Conservation (phyloP, 2,329 filamentous ascomycete genomes). For the Cladosporium sp. region DNA sequence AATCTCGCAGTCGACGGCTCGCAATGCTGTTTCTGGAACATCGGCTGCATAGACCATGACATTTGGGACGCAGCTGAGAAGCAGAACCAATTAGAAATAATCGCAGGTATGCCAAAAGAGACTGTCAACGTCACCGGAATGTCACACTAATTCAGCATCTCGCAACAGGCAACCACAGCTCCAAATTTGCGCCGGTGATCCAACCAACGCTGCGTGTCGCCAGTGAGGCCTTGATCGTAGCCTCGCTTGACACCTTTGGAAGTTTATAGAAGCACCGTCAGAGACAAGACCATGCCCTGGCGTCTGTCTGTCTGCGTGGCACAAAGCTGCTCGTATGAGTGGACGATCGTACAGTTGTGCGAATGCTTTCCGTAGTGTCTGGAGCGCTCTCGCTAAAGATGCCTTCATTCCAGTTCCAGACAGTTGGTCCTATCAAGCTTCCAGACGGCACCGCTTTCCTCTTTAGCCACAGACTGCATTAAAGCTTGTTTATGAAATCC, state of each 20-base stretch:
- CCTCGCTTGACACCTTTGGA: conserved; percentile 14
- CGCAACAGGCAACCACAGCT: conserved; percentile 47
- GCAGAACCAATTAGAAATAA: conserved; percentile 23
- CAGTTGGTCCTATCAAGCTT: no score
- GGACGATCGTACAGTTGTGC: no score
- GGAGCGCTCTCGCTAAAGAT: no score
- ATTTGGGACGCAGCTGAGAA: background rate
- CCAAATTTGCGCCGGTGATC: conserved; percentile 54
- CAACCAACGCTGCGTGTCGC: conserved; percentile 50
- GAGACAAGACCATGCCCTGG: no score
- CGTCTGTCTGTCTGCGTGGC: no score
- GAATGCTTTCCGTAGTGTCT: no score
- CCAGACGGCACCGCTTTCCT: no score
- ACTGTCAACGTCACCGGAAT: conserved; percentile 26
- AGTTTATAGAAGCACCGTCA: background rate
- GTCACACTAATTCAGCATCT: background rate
- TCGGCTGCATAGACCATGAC: conserved; percentile 46
- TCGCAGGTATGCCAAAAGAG: conserved; percentile 39
- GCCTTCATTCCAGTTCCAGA: no score
- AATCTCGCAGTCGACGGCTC: conserved; percentile 43
- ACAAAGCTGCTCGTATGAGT: no score
- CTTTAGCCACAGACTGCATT: no score
- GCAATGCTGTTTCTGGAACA: conserved; percentile 52
- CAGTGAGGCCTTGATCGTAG: conserved; percentile 27
- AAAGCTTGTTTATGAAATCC: no score